Conservation (phyloP, 495 filamentous ascomycete species). For the Clohesyomyces aquaticus region DNA sequence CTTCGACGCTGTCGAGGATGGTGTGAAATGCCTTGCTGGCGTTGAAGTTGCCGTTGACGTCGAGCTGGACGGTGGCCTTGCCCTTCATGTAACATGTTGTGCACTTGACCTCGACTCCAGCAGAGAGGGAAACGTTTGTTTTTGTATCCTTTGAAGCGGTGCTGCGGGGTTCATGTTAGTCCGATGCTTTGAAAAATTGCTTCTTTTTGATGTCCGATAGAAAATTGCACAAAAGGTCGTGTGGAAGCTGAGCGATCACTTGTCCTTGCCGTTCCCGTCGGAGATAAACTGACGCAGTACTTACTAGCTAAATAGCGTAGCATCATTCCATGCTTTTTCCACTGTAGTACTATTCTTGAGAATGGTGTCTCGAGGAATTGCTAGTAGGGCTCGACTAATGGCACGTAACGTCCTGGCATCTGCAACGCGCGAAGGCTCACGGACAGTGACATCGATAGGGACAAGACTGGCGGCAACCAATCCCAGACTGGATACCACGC, state of each 20-base stretch:
- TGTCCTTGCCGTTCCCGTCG: too few species aligned
- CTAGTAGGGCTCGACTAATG: background rate
- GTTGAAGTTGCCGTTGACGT: conserved; percentile 49
- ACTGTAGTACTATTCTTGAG: background rate
- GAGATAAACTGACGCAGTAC: too few species aligned
- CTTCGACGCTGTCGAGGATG: conserved; percentile 45
- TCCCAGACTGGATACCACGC: too few species aligned
- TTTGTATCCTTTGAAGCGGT: background rate
- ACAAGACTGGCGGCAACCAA: too few species aligned
- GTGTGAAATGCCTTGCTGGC: conserved; percentile 46
- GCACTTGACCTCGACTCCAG: conserved; percentile 51
- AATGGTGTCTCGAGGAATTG: background rate
- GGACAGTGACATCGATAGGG: background rate
- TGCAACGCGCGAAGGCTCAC: background rate
- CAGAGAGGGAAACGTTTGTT: conserved; percentile 2
- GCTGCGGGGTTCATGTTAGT: conserved; percentile 4
- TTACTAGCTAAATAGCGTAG: background rate
- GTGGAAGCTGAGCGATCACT: too few species aligned
- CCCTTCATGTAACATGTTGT: conserved; percentile 59
- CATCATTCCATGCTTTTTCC: background rate
- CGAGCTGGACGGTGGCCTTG: conserved; percentile 49
- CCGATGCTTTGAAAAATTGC: background rate
- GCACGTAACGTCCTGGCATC: background rate
- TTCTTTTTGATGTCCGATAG: background rate
- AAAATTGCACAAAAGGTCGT: background rate